Base-by-base conservation (phyloP, 2,329 filamentous ascomycete species). In the Hypoxylon rubiginosum region DNA sequence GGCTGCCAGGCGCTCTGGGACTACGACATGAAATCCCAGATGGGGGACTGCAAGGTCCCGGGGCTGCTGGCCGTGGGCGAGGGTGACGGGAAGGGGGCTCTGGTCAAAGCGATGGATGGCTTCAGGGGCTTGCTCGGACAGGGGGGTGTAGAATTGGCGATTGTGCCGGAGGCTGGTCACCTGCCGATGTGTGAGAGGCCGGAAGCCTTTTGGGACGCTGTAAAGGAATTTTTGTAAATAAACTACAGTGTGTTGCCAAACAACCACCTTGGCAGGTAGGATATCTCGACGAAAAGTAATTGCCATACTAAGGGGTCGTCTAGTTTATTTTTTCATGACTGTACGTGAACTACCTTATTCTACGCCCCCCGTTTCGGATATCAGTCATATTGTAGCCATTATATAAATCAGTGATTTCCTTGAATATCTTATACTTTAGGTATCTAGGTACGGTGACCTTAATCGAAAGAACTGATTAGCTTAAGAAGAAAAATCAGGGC, bases 151-250 rank as follows among this genome's bases (percentile, higher is more conserved):
- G 84, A 87, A 63, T 84, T 94, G 69, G 88, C 85, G 75, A 78
- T 91, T 62, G 86, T 97, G 9, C 86, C 91, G 0, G 81, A 85
- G 8, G 89, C 92, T 0, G 93, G 93, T 0, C 93, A 97, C 81
- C 79, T 97, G 73, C 93, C 93, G 0, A 97, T 97, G 92, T 89
- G 89, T 51, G 93, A 97, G 79, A 86, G 88, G 70, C 90, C 92
- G 0, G 79, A 83, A 61, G 88, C 84, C 3, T 94, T 94, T 76
- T 90, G 90, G 75, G 81, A 85, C 28, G 87, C 87, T 49, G 82
- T 95, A 2, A 80, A 82, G 45, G 81, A 77, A 8, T 92, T 92
- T 68, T 71, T 92, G 63, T 85, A 71, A 73, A 17, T 21, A 17
- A 7, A 26, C 13, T 1, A 26, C 2, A 26, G 10, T 9, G 17